Base-by-base conservation (phyloP, 2,329 filamentous ascomycete species). In the Penicillium capsulatum region DNA sequence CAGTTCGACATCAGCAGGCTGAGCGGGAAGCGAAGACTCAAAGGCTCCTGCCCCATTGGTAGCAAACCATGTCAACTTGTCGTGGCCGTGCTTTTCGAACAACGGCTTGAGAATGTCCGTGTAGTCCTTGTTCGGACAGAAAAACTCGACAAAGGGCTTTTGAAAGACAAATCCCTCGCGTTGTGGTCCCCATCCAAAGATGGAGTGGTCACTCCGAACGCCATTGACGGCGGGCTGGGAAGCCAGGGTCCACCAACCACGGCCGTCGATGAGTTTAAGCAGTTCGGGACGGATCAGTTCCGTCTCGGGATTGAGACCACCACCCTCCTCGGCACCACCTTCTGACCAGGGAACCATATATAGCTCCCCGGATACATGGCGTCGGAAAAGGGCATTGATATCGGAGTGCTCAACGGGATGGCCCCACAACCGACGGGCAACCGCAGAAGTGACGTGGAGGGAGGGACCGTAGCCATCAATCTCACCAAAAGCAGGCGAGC, bases 401-500 rank as follows among this genome's bases (percentile, higher is more conserved):
- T 97, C 89, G 19, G 75, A 70, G 2, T 64, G 63, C 3, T 77
- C 77, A 17, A 76, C 79, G 0, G 92, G 92, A 43, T 84, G 74
- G 15, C 86, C 88, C 92, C 92, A 98, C 20, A 95, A 74, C 50
- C 79, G 76, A 50, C 91, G 78, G 9, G 92, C 92, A 59, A 90
- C 82, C 2, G 82, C 77, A n/a, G 87, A 80, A 0, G 86, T 87
- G 60, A 96, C 87, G 68, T 96, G 92, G 27, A 98, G 73, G 40
- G 84, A 92, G n/a, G 94, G 89, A 8, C 92, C 92, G 61, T 97
- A 97, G n/a, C 91, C 91, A 59, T 97, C 90, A 43, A 96, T 96
- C 65, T 96, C 89, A 56, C 91, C 91, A 60, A 94, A 97, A 0
- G 91, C 91, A 1, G 89, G 89, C 2, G 89, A 95, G 36, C 91